A percentile compares a stretch with the other conserved stretches of the same genome.
Evolutionary conservation across 2,329 filamentous ascomycete species (phyloP).

Genomic region (Cercospora sp.): DNA sequence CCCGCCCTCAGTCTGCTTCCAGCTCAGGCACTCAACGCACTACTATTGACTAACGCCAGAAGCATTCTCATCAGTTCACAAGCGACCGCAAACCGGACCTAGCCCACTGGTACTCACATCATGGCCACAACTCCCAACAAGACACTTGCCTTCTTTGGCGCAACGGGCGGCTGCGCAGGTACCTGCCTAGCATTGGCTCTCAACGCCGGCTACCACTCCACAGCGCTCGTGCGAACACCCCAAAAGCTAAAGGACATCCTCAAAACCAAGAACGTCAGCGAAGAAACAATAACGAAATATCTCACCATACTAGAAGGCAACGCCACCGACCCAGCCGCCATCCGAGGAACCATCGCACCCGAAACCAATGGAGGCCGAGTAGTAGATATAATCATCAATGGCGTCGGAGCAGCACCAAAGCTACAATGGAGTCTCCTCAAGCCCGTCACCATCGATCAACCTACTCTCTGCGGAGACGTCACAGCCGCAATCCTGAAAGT

Average conservation of each 20-base stretch:
- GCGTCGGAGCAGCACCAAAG: constrained; percentile 46
- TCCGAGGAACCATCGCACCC: constrained; percentile 42
- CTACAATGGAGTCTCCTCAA: constrained; percentile 30
- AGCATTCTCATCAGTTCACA: background rate
- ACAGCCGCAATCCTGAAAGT: constrained; percentile 38
- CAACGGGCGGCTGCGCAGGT: constrained; percentile 52
- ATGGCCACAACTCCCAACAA: constrained; percentile 13
- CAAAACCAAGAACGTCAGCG: constrained; percentile 42
- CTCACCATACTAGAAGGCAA: constrained; percentile 53
- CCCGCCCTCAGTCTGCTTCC: background rate
- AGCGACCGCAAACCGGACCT: background rate
- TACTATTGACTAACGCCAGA: background rate
- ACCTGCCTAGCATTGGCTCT: constrained; percentile 44
- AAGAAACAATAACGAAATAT: constrained; percentile 39
- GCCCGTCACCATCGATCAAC: constrained; percentile 40
- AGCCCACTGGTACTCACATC: background rate
- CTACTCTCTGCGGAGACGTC: constrained; percentile 40
- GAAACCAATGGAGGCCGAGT: constrained; percentile 24
- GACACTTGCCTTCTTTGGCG: constrained; percentile 55
- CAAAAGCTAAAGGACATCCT: constrained; percentile 51
- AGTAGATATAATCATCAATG: constrained; percentile 50
- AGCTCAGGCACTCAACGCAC: background rate
- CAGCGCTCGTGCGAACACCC: constrained; percentile 53
- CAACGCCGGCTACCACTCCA: constrained; percentile 47
- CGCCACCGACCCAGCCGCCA: constrained; percentile 44